phyloP scores from a whole-genome alignment of 192 early-diverging fungal species.

The Umbelopsis isabellina region DNA sequence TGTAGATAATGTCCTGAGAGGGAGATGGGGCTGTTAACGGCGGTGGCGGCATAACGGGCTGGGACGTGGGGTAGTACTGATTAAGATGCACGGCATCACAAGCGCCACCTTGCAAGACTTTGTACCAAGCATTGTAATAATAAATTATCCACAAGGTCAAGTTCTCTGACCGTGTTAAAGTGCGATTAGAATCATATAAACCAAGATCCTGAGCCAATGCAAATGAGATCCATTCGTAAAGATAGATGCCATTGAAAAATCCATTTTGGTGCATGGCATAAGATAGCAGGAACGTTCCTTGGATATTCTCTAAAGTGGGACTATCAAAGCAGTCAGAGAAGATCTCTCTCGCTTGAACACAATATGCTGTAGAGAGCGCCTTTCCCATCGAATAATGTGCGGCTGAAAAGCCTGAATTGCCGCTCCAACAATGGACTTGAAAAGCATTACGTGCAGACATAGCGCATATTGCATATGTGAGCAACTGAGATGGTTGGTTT shows the following conservation, averaged over 20 bases:
- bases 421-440: conserved; percentile 22
- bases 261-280: conserved; percentile 26
- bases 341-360: conserved; percentile 20
- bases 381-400: conserved; percentile 24
- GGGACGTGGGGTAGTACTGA: conserved; percentile 10
- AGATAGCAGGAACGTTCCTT: conserved; percentile 16
- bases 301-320: conserved; percentile 17
- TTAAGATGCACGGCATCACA: conserved; percentile 19
- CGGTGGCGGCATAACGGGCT: conserved; percentile 11
- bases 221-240: conserved; percentile 26
- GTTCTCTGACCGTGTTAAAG: neutral
- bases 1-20: conserved; percentile 8
- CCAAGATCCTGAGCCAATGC: conserved; percentile 21
- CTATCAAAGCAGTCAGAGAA: conserved; percentile 26
- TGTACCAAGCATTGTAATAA: conserved; percentile 25
- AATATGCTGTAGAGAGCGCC: conserved; percentile 23
- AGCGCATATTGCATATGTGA: conserved; percentile 19
- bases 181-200: conserved; percentile 4
- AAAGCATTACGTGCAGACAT: conserved; percentile 27
- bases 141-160: conserved; percentile 22
- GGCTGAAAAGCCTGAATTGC: conserved; percentile 16
- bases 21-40: neutral
- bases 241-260: conserved; percentile 12
- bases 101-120: conserved; percentile 10
- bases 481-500: conserved; percentile 21